Evolutionary conservation across 1,284 basidiomycete genomes (phyloP), one percentile per base, ranked within the genome.

Genomic region (Sanghuangporus weigelae): DNA sequence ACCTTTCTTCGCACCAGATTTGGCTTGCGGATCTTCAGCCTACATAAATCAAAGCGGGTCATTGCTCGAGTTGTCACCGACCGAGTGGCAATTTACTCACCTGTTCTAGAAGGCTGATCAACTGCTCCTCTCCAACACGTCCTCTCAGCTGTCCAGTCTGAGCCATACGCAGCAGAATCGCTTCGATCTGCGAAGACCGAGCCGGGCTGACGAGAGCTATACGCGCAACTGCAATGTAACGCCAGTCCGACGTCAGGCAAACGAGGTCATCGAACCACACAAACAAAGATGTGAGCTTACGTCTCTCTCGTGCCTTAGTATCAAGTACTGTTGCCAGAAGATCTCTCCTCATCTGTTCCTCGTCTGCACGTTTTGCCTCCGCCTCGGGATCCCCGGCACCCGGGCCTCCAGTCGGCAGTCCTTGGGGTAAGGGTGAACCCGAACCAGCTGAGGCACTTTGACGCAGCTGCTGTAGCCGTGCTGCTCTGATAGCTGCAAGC

Each of bases 31-130:
- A 59, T 67, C 70, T 57, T 73, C 74, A 16, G 70, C 71, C 73
- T 73, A 50, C 19, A 57, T 59, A 8, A 44, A 53, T 51, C 26
- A 64, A 49, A 23, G 26, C 19, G 10, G 2, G 46, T 42, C n/a
- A 23, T 19, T 36, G n/a, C 21, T 3, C 21, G 11, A 19, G 7
- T 12, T 57, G 7, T n/a, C 10, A 7, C 12, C 12, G 8, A 38
- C n/a, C 21, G 19, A 26, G 21, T 7, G 7, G 12, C 16, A 2
- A 26, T 21, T 31, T 39, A 71, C 77, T 68, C 67, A 95, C 95
- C 84, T 98, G 95, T 73, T 98, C 93, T 61, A 99, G 81, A 19
- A 99, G 78, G 42, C 89, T 90, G 71, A 98, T 96, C 64, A 99
- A 81, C 72, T 96, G 94, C 54, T 85, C 82, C 73, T 99, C 96